Evolutionary conservation across 768 basidiomycete genomes (phyloP).

Genomic region (Xanthoconium purpureum): DNA sequence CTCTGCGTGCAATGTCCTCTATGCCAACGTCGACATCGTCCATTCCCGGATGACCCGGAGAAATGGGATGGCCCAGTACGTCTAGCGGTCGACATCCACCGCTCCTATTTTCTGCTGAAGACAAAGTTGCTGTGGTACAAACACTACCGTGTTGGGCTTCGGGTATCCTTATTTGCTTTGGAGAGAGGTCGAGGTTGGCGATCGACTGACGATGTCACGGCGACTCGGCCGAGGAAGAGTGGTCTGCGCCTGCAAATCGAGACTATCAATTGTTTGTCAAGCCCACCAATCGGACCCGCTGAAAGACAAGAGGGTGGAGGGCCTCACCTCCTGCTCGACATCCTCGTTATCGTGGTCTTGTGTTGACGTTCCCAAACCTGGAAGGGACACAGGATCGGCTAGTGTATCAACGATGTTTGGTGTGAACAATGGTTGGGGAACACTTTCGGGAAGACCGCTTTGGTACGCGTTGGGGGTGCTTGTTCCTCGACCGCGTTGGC

Average conservation of each 20-base stretch:
- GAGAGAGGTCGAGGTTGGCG: no score
- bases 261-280: neutral
- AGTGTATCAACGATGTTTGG: neutral
- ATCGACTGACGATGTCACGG: neutral
- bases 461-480: neutral
- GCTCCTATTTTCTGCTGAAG: neutral
- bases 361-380: neutral
- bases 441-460: neutral
- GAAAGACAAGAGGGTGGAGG: neutral
- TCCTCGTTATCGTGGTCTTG: neutral
- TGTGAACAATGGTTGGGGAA: neutral
- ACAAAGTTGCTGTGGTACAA: neutral
- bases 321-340: neutral
- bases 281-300: neutral
- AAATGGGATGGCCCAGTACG: neutral
- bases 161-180: neutral
- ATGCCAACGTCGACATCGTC: no score
- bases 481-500: neutral
- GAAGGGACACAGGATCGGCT: neutral
- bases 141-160: neutral
- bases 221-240: neutral
- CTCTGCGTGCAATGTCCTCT: neutral
- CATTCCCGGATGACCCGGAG: neutral
- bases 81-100: neutral
- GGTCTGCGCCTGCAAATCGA: neutral